These are phyloP conservation scores for Talaromyces sp. DNA, from an alignment of 2,329 filamentous ascomycete genomes.

Conservation along the genomic window DNA sequence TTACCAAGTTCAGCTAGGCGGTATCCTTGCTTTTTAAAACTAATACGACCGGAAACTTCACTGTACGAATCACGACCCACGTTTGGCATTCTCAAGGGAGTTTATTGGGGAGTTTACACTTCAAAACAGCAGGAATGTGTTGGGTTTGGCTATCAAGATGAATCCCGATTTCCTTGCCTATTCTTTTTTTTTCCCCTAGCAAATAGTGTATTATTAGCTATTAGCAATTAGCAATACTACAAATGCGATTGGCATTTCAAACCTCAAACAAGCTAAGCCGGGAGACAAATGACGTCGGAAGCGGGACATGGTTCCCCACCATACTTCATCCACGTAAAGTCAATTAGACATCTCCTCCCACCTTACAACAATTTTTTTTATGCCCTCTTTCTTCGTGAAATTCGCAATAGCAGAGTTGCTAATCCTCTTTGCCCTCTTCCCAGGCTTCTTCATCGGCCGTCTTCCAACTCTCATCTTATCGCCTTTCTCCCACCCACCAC, in stretches of 20 bases:
- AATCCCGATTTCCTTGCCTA: not conserved
- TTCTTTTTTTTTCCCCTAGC: not conserved
- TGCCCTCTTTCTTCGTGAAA: not conserved
- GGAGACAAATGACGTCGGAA: not conserved
- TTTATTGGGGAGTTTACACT: not conserved
- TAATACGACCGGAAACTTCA: not conserved
- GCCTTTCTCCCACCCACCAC: slow-evolving; percentile 16
- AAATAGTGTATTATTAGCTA: not conserved
- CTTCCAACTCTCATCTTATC: slow-evolving; percentile 20
- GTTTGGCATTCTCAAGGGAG: not conserved
- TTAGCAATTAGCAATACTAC: not conserved
- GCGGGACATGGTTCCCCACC: not conserved
- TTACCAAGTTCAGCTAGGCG: not conserved
- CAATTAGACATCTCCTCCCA: not conserved
- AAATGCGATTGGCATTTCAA: not conserved
- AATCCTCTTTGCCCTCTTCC: slow-evolving; percentile 50
- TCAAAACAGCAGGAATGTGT: not conserved
- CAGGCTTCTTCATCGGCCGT: slow-evolving; percentile 33
- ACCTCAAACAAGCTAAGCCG: not conserved
- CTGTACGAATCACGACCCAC: not conserved
- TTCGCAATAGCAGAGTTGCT: slow-evolving; percentile 19
- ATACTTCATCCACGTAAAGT: not conserved
- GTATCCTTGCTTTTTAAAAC: not conserved
- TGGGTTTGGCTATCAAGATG: not conserved
- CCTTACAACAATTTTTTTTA: not conserved